Evolutionary conservation across 257 asterid genomes (phyloP).

Genomic region (Apocynum venetum): DNA sequence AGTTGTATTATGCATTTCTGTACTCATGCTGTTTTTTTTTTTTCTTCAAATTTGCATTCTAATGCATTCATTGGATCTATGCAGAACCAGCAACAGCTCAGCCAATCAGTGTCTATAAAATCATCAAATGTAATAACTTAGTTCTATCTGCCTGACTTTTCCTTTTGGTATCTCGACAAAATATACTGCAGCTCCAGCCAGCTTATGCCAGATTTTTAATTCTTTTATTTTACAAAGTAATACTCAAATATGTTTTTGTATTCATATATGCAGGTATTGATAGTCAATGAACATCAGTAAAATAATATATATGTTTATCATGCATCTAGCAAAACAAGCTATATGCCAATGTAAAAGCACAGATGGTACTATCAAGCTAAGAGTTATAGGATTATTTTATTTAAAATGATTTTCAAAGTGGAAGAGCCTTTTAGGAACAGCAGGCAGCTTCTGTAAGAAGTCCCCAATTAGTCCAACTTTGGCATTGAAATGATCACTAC

Average conservation of each 20-base stretch:
- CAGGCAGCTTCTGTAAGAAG: not conserved
- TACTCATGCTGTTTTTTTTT: not conserved
- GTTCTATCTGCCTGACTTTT: not conserved
- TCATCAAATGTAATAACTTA: constrained; percentile 5
- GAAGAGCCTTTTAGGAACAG: not conserved
- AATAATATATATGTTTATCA: not conserved
- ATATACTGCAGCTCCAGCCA: not conserved
- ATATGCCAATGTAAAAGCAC: not conserved
- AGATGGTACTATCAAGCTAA: not conserved
- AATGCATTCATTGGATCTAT: constrained; percentile 11
- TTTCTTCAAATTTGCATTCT: constrained; percentile 1
- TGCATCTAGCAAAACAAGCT: not conserved
- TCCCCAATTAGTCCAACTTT: not conserved
- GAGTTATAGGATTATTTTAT: not conserved
- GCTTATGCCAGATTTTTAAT: not conserved
- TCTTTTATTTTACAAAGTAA: not conserved
- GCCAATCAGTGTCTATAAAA: constrained; percentile 13
- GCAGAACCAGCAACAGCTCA: constrained; percentile 28
- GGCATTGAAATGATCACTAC: not conserved
- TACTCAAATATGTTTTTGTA: not conserved
- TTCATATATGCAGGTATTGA: not conserved
- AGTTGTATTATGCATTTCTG: constrained; percentile 15
- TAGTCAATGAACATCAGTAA: not conserved
- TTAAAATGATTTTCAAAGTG: not conserved
- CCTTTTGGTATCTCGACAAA: constrained; percentile 15